Conservation (phyloP, 345 rosid genomes). For the Pugionium dolabratum region DNA sequence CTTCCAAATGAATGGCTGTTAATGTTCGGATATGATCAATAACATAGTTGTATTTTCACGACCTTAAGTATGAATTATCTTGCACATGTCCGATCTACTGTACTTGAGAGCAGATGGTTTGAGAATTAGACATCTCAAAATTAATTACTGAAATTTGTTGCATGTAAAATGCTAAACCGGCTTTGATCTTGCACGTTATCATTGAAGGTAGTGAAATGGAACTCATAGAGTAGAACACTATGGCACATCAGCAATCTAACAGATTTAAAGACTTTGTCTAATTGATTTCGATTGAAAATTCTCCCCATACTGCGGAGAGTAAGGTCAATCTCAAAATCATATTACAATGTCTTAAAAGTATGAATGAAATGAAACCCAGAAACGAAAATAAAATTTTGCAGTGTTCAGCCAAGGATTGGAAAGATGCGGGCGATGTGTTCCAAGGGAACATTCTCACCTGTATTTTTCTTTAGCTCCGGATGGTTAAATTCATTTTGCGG, state of each 20-base stretch:
- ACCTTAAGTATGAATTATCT: neutral
- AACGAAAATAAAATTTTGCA: neutral
- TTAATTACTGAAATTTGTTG: too few species aligned
- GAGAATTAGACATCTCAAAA: too few species aligned
- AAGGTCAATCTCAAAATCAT: neutral
- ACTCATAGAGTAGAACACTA: neutral
- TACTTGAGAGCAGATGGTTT: too few species aligned
- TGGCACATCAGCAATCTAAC: neutral
- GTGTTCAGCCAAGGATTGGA: conserved; percentile 83
- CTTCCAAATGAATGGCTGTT: conserved; percentile 38
- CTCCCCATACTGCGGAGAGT: conserved; percentile 10
- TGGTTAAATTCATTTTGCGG: conserved; percentile 77
- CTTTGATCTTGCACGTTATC: too few species aligned
- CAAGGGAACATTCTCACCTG: conserved; percentile 65
- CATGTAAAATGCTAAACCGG: too few species aligned
- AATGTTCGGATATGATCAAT: conserved; percentile 28
- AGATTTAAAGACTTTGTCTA: neutral
- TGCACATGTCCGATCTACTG: neutral
- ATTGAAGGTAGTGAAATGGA: neutral
- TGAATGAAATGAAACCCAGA: neutral
- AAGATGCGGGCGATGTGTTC: conserved; percentile 87
- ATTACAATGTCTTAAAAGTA: conserved; percentile 21
- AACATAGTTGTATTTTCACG: neutral
- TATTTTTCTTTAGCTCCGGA: conserved; percentile 80
- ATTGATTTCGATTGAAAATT: conserved; percentile 1